Evolutionary conservation across 768 basidiomycete species (phyloP), one percentile per base, ranked within the genome.

Genomic region (Agaricus sinodeliciosus): DNA sequence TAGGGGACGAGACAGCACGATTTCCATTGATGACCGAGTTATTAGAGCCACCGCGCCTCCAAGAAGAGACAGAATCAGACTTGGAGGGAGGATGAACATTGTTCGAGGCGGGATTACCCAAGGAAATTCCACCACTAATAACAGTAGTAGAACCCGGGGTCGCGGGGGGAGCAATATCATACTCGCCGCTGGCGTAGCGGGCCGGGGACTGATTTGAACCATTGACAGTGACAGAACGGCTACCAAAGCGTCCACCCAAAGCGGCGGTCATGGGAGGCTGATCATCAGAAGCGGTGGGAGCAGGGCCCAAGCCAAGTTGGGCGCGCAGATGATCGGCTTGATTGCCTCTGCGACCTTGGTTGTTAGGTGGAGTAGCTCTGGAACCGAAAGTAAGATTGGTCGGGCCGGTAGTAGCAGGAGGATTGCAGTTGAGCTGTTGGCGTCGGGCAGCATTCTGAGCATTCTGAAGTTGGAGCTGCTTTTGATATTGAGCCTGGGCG

Each of bases 181-280:
- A 66, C 19, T 74, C 75, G 43, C 72, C 74, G 48, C 67, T 60
- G 31, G 65, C 66, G 50, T 66, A 71, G 26, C 66, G 60, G 44
- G 58, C 62, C 42, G 69, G 67, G 42, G 35, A 19, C 25, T 7
- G 15, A n/a, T 42, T 50, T 9, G 66, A 61, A 16, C 59, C 64
- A 48, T 73, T 74, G 56, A 74, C 57, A 60, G 75, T 78, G 55
- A 69, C 72, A 36, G 76, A 65, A 55, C 90, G 85, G 58, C 81
- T 76, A 27, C 87, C 88, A 55, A 87, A 90, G 57, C 82, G 81
- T 43, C 89, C 89, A 40, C 82, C 84, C 34, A 90, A 73, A 39
- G 82, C 76, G 43, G 90, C 88, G 26, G 88, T 87, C 90, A 90
- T 89, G 41, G 89, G 88, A 47, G 83, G 74, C 55, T 80, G 79